Evolutionary conservation across 2,329 filamentous ascomycete genomes (phyloP), one percentile per base, ranked within the genome.

Genomic region (Raffaelea albimanens): DNA sequence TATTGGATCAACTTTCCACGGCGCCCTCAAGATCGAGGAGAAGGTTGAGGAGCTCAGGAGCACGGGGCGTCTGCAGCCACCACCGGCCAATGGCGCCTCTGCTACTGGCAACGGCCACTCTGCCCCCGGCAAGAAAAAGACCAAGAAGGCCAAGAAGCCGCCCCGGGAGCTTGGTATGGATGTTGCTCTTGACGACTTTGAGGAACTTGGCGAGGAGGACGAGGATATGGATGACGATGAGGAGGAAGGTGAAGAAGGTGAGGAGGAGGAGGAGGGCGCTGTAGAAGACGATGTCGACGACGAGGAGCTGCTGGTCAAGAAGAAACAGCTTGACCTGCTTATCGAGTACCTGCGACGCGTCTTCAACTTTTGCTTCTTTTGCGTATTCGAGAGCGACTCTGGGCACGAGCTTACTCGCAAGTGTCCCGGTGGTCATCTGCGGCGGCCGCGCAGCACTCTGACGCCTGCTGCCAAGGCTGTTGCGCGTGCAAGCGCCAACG

Each of bases 351-450:
- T 98, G 50, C 88, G 93, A 45, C 83, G 93, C 16, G 93, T 98
- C 45, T 95, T 94, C 75, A 96, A 93, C 67, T 97, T 98, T 69
- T 98, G 93, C 71, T 96, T 98, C 73, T 98, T 97, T 71, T 98
- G 93, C 63, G 94, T 98, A 5, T 97, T 98, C 57, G 93, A 98
- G 67, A 93, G 89, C 60, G 93, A 98, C 64, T 97, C 91, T 0
- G 83, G 97, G 20, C 93, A 98, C 60, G 93, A 98, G 67, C 73
- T 98, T 55, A 90, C 87, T 38, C 82, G 93, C 50, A 97, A 98
- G 67, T 98, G 93, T 58, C 89, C 93, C 22, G 93, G 93, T 39
- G 93, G 93, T n/a, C 93, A 98, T 71, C 80, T 98, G 52, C 87
- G 93, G 53, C 83, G 93, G 43, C 93, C 93, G 36, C 79, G 90